phyloP scores from a whole-genome alignment of 345 rosid species.

The Cardamine resedifolia region DNA sequence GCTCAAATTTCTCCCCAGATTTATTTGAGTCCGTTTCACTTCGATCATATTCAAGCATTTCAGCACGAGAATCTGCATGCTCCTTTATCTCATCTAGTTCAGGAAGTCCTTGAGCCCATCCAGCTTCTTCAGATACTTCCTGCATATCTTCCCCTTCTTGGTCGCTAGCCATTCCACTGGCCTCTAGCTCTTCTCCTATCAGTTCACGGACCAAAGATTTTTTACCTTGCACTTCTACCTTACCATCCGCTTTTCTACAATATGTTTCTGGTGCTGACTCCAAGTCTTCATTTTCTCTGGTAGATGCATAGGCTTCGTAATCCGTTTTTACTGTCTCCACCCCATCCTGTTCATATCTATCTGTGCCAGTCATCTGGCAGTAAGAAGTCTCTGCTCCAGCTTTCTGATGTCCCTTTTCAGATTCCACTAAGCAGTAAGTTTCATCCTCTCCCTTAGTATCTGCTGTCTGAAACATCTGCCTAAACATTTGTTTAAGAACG shows the following conservation, averaged over 20 bases:
- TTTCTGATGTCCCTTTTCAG: constrained; percentile 39
- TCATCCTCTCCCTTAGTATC: constrained; percentile 43
- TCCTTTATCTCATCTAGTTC: constrained; percentile 39
- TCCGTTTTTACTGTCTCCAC: constrained; percentile 28
- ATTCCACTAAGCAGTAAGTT: constrained; percentile 36
- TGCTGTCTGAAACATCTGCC: constrained; percentile 40
- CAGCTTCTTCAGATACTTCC: constrained; percentile 44
- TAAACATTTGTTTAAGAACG: constrained; percentile 39
- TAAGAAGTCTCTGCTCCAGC: constrained; percentile 39
- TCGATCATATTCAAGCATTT: constrained; percentile 34
- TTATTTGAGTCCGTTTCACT: constrained; percentile 35
- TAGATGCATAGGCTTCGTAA: constrained; percentile 27
- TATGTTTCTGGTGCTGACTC: constrained; percentile 29
- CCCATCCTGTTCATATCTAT: constrained; percentile 26
- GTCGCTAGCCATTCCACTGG: constrained; percentile 41
- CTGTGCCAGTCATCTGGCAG: constrained; percentile 33
- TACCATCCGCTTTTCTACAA: constrained; percentile 34
- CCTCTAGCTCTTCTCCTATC: constrained; percentile 41
- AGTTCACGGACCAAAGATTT: constrained; percentile 39
- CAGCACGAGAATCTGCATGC: constrained; percentile 41
- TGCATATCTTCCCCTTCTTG: constrained; percentile 38
- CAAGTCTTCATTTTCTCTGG: constrained; percentile 29
- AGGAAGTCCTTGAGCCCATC: constrained; percentile 40
- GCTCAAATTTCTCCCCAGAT: constrained; percentile 33
- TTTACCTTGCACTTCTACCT: constrained; percentile 33